Conservation (phyloP, 306 rosid species). For the Lablab purpureus region DNA sequence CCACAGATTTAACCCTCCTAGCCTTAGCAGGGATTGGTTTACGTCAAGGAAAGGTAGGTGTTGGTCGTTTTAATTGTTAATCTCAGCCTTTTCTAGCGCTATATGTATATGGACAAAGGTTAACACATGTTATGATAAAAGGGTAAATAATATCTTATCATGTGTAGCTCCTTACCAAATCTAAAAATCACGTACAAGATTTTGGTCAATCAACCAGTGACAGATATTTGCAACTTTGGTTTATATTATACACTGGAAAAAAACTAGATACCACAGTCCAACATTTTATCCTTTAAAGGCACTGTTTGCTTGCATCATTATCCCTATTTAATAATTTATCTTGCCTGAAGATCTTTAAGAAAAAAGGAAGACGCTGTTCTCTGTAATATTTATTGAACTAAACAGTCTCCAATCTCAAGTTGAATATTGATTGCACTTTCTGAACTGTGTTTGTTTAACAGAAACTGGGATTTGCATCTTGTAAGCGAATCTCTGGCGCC, state of each 20-base stretch:
- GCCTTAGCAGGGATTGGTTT: constrained; percentile 96
- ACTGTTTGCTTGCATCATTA: constrained; percentile 18
- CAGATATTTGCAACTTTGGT: constrained; percentile 20
- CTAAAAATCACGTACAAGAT: background rate
- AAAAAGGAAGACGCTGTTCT: constrained; percentile 22
- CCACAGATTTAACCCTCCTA: constrained; percentile 90
- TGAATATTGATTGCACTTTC: background rate
- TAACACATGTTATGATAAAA: constrained; percentile 7
- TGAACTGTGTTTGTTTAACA: constrained; percentile 49
- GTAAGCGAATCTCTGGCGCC: constrained; percentile 80
- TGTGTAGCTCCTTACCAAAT: constrained; percentile 6
- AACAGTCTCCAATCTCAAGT: constrained; percentile 31
- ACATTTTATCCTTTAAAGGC: constrained; percentile 22
- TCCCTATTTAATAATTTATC: constrained; percentile 23
- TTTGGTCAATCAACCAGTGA: constrained; percentile 28
- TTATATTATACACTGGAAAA: constrained; percentile 3
- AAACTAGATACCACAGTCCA: background rate
- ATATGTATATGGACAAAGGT: constrained; percentile 11
- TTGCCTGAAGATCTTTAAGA: constrained; percentile 14
- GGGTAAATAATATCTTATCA: constrained; percentile 9
- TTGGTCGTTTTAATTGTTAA: constrained; percentile 30
- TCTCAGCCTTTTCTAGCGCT: constrained; percentile 26
- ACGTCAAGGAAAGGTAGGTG: constrained; percentile 79
- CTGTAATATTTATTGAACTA: constrained; percentile 3
- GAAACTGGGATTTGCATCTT: constrained; percentile 97